These are phyloP conservation scores for Aureobasidium subglaciale DNA, from an alignment of 2,329 filamentous ascomycete species.

Conservation along the genomic window DNA sequence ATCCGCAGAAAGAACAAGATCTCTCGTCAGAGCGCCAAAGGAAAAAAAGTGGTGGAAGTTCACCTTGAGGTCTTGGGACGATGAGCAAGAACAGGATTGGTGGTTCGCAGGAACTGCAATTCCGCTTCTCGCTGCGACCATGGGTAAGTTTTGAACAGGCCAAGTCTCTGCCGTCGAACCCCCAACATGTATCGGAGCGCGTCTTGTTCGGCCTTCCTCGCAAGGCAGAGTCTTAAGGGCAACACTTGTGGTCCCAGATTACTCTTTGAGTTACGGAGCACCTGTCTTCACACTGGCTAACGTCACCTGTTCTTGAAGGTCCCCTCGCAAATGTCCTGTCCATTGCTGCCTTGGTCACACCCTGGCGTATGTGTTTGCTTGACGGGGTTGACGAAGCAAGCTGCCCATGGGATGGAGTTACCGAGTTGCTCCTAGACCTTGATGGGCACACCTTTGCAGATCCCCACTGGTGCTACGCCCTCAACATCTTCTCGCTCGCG, in stretches of 20 bases:
- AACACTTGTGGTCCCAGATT: too few relatives aligned
- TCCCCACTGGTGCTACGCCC: conserved; percentile 62
- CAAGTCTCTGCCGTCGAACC: too few relatives aligned
- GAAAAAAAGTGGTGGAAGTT: conserved; percentile 13
- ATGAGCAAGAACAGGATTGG: conserved; percentile 29
- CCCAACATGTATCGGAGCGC: neutral
- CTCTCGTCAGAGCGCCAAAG: neutral
- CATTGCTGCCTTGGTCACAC: conserved; percentile 74
- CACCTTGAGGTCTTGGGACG: conserved; percentile 23
- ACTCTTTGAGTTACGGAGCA: too few relatives aligned
- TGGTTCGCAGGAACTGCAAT: conserved; percentile 32
- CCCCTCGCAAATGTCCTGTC: conserved; percentile 84
- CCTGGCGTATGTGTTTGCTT: conserved; percentile 61
- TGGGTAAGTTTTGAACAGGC: too few relatives aligned
- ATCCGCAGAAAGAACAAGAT: conserved; percentile 1
- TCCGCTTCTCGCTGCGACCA: conserved; percentile 17
- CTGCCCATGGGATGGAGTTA: conserved; percentile 23
- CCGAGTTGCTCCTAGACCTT: conserved; percentile 39
- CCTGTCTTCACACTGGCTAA: too few relatives aligned
- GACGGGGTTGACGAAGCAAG: conserved; percentile 24
- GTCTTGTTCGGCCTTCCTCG: neutral
- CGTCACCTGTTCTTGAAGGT: conserved; percentile 44
- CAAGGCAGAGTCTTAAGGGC: neutral
- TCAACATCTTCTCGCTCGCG: conserved; percentile 72
- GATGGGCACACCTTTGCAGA: conserved; percentile 55